Conservation (phyloP, 768 basidiomycete species). For the Mycena venus region DNA sequence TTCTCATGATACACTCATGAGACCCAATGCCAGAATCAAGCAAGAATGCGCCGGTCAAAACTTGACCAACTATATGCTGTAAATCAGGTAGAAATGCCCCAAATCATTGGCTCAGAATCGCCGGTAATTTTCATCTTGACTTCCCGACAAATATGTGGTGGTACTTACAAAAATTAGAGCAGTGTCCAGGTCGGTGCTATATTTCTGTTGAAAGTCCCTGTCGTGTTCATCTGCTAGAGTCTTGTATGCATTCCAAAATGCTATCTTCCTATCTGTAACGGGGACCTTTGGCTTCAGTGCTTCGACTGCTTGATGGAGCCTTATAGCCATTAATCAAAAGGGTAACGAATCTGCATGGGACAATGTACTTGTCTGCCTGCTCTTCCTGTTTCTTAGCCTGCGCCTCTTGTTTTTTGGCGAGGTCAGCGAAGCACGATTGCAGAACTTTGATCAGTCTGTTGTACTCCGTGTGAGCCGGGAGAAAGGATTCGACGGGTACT, state of each 20-base stretch:
- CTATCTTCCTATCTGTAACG: background rate
- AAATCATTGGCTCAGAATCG: no score
- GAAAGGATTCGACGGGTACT: no score
- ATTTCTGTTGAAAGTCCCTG: background rate
- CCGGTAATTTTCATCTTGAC: no score
- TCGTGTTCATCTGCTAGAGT: background rate
- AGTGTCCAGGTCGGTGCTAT: background rate
- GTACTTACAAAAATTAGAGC: constrained; percentile 11
- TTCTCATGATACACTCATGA: no score
- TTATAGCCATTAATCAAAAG: no score
- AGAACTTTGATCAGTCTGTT: background rate
- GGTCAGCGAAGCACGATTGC: background rate
- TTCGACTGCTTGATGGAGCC: background rate
- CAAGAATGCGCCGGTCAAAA: no score
- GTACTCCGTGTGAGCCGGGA: no score
- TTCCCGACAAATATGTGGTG: background rate
- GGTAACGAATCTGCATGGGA: no score
- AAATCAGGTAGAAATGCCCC: background rate
- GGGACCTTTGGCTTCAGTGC: background rate
- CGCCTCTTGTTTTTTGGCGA: background rate
- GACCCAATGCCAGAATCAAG: no score
- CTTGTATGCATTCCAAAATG: no score
- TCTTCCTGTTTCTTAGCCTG: background rate
- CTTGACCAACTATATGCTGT: no score
- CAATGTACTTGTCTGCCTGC: no score